Evolutionary conservation across 768 basidiomycete genomes (phyloP), one percentile per base, ranked within the genome.

Genomic region (Panellus pusillus): DNA sequence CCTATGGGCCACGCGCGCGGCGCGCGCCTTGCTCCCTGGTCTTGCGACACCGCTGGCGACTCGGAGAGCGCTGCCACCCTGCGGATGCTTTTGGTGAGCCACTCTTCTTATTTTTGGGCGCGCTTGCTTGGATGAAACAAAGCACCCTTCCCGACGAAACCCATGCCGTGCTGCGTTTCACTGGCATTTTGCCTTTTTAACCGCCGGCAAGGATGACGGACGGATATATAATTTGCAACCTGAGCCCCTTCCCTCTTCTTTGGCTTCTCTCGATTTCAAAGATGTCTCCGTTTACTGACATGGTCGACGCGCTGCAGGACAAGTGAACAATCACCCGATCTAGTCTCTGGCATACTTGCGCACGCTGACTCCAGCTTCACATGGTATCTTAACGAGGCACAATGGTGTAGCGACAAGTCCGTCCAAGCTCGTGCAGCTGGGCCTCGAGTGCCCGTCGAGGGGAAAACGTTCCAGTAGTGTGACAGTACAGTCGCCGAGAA

Each of bases 181-280:
- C 6, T 24, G 2, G 44, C 12, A 50, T 47, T 45, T 36, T 29
- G 11, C 49, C 54, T 60, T 46, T 44, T 14, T 60, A 60, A 55
- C 58, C 58, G 54, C 58, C 58, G 58, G 32, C 32, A 44, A 52
- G 58, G 58, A 55, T 60, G 58, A 60, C 13, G 58, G 58, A 37
- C 12, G 51, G 42, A 43, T 50, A 41, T 48, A 47, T 55, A 55
- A 60, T 60, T 60, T 60, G 58, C 58, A 60, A 60, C 28, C 58
- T 45, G 58, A 60, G 54, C 54, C 50, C 17, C 44, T 46, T 44
- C 9, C 42, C 40, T 44, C n/a, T 18, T 31, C 6, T 40, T 27
- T 19, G 3, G 13, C 44, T 44, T 47, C 13, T 20, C 24, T 24
- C 24, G 24, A 24, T 24, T 6, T 24, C 24, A 6, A 6, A 3